Percentiles rank a stretch among this genome's conserved stretches.
These are phyloP conservation scores for Pochonia chlamydosporia DNA, from an alignment of 2,329 filamentous ascomycete species.

Conservation along the genomic window DNA sequence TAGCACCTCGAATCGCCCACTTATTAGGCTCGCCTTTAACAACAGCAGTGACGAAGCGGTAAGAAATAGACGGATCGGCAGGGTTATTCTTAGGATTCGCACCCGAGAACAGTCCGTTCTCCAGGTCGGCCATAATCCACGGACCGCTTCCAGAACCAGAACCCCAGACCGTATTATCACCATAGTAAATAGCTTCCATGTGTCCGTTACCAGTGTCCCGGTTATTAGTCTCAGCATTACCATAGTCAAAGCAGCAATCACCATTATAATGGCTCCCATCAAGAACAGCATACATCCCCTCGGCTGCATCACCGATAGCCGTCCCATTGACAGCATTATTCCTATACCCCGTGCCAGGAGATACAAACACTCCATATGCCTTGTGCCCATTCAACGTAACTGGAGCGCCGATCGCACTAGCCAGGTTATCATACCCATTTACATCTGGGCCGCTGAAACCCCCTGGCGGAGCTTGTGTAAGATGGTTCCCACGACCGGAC, in stretches of 20 bases:
- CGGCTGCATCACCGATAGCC: constrained; percentile 47
- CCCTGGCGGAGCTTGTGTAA: constrained; percentile 51
- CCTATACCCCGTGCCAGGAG: constrained; percentile 57
- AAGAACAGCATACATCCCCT: constrained; percentile 56
- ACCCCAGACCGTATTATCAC: too few species aligned
- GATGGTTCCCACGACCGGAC: constrained; percentile 55
- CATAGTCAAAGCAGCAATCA: constrained; percentile 53
- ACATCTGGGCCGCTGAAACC: constrained; percentile 49
- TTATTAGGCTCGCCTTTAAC: constrained; percentile 50
- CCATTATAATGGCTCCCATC: constrained; percentile 56
- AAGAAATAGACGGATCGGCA: constrained; percentile 44
- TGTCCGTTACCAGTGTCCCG: constrained; percentile 54
- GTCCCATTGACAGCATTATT: constrained; percentile 48
- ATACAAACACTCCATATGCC: constrained; percentile 58
- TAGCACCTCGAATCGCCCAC: constrained; percentile 55
- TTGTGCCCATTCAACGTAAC: constrained; percentile 55
- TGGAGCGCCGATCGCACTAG: constrained; percentile 53
- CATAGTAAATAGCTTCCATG: constrained; percentile 66
- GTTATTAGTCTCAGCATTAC: constrained; percentile 48
- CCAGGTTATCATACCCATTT: constrained; percentile 55
- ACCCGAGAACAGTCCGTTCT: constrained; percentile 61
- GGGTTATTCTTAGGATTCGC: constrained; percentile 37
- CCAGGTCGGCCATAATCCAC: constrained; percentile 65
- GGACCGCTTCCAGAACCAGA: constrained; percentile 52
- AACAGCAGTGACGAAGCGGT: constrained; percentile 50